These are phyloP conservation scores for Xerophyta viscosa DNA, from an alignment of 106 monocot genomes.

Conservation along the genomic window DNA sequence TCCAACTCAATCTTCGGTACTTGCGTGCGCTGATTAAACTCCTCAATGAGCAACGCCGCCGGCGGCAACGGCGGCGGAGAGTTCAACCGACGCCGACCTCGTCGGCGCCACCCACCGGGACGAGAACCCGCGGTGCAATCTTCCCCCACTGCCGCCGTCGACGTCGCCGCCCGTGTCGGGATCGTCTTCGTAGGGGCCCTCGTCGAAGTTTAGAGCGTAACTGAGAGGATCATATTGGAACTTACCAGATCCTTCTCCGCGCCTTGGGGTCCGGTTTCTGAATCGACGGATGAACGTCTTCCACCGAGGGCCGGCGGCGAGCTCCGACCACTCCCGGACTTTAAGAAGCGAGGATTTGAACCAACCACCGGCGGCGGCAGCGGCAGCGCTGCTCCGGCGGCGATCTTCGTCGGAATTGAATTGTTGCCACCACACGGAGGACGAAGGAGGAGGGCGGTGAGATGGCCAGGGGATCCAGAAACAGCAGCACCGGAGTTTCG, in stretches of 20 bases:
- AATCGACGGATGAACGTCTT: slow-evolving; percentile 64
- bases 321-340: slow-evolving; percentile 80
- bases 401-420: neutral
- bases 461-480: slow-evolving; percentile 7
- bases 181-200: slow-evolving; percentile 16
- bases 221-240: slow-evolving; percentile 31
- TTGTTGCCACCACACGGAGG: slow-evolving; percentile 9
- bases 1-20: no score
- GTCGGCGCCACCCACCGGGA: slow-evolving; percentile 44
- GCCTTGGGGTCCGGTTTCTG: slow-evolving; percentile 11
- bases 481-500: slow-evolving; percentile 11
- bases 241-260: neutral
- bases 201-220: slow-evolving; percentile 77
- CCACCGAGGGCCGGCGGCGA: slow-evolving; percentile 60
- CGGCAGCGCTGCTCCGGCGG: neutral
- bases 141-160: neutral
- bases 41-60: no score
- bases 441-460: neutral
- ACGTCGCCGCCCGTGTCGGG: slow-evolving; percentile 19
- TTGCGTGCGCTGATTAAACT: no score
- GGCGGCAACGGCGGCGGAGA: no score
- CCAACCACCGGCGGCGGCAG: neutral
- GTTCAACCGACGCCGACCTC: no score
- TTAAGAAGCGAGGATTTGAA: slow-evolving; percentile 23
- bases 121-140: slow-evolving; percentile 39